Base-by-base conservation (phyloP, 108 stramenopile genomes). In the Discostella stelligeroides region DNA sequence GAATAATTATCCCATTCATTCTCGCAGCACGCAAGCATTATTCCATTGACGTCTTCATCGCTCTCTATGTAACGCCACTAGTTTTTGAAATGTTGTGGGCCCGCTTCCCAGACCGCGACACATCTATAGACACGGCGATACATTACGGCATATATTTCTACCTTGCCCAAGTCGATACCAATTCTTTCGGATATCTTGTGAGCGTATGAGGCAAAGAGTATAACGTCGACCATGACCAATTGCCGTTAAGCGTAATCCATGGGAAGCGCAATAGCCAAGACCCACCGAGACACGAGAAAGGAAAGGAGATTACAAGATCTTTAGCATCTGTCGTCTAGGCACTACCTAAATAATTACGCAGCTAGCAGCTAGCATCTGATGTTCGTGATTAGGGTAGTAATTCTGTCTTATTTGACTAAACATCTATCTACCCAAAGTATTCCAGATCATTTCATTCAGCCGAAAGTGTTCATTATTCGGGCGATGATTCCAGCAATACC, bases 401-500 rank as follows among this genome's bases (percentile, higher is more conserved):
- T 28, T 28, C 27, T n/a, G 28, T 28, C 14, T 54, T 7, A 25
- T n/a, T 28, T 29, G 11, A 28, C 25, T 28, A 28, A 29, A 29
- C 7, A 9, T 4, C 28, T 5, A 7, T 7, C 12, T 28, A 28
- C 53, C 24, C 53, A 0, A 1, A 13, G n/a, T n/a, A n/a, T 10
- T 24, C 27, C 25, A 15, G 8, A 29, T 3, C 3, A 7, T 54
- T 54, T 12, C n/a, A 28, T 53, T 54, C 38, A 58, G 15, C 57
- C 57, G 40, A 75, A 81, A 40, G 80, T 75, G 47, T 94, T 94
- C 37, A 91, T 91, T 28, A 94, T 83, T 2, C 79, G 74, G 20
- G 92, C 92, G 7, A 94, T 80, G 34, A 88, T 27, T 28, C 92
- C 92, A 28, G 68, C 88, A 55, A 94, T 82, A 17, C 92, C 92